Evolutionary conservation across 495 filamentous ascomycete genomes (phyloP), one percentile per base, ranked within the genome.

Genomic region (Usnea hakonensis): DNA sequence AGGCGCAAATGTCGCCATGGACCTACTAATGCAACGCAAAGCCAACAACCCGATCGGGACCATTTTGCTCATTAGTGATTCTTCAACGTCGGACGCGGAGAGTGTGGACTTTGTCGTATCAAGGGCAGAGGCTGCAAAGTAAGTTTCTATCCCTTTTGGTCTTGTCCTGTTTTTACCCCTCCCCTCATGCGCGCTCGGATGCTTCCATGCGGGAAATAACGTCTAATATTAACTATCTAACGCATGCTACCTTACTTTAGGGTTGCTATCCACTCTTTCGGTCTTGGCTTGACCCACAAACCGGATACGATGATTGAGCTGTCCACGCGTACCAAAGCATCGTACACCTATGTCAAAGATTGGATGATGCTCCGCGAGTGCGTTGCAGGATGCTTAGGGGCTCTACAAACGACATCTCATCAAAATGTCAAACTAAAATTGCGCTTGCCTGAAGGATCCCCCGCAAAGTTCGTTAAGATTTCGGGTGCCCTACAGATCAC

Each of bases 321-420:
- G 4, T 97, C 95, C 8, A 92, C 90, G 35, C 83, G 93, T 57
- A 99, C 94, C 9, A 99, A 97, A 75, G 94, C 92, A 5, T 92
- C 90, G 21, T 99, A 97, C 68, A 92, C 91, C 7, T 99, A 97
- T 69, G 92, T 97, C 68, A 97, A 97, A 73, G 94, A 99, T 72
- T 99, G 94, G 94, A 99, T 97, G 94, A 97, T 97, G 92, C 81
- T 99, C 37, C 86, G 94, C 23, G 94, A 99, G 73, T 99, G 95
- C 73, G 82, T 97, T 53, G 95, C 94, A 21, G 94, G 94, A 30
- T 97, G 95, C 71, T 75, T 99, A 40, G 94, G 94, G 44, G 85
- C 91, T n/a, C 78, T 97, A 67, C 94, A 99, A 74, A 91, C 90
- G 0, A 87, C 90, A 23, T 97, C 95, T n/a, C 94, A 99, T 75